These are phyloP conservation scores for Pseudozyma sp. DNA, from an alignment of 1,284 basidiomycete species.

Conservation along the genomic window DNA sequence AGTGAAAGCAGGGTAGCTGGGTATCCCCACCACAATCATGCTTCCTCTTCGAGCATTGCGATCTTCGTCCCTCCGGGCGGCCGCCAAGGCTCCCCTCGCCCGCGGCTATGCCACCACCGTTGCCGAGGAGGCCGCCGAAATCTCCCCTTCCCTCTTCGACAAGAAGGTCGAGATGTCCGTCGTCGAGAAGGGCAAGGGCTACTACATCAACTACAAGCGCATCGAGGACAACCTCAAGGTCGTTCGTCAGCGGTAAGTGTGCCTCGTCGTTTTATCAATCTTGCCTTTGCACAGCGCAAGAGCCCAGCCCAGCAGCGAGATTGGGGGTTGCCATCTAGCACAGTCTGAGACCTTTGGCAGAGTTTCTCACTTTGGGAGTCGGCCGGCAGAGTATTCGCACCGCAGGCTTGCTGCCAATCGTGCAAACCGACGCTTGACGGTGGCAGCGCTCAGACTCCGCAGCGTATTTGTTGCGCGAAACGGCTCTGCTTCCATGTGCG, in stretches of 20 bases:
- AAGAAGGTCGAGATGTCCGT: conserved; percentile 67
- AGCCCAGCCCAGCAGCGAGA: background rate
- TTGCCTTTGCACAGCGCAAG: background rate
- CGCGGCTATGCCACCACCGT: conserved; percentile 66
- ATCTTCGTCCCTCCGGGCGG: conserved; percentile 49
- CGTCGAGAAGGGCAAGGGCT: conserved; percentile 67
- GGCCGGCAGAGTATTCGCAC: too few relatives aligned
- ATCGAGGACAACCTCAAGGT: conserved; percentile 68
- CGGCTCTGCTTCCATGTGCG: too few relatives aligned
- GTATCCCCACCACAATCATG: conserved; percentile 47
- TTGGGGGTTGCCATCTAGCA: too few relatives aligned
- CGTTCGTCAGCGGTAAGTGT: conserved; percentile 63
- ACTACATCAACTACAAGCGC: conserved; percentile 68
- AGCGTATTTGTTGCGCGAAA: too few relatives aligned
- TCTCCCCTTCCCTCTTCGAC: conserved; percentile 60
- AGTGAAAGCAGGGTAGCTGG: conserved; percentile 51
- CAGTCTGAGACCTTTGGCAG: too few relatives aligned
- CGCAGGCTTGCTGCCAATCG: too few relatives aligned
- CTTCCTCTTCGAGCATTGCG: conserved; percentile 56
- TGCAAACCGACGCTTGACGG: too few relatives aligned
- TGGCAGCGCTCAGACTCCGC: too few relatives aligned
- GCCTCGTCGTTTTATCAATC: background rate
- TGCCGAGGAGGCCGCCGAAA: conserved; percentile 63
- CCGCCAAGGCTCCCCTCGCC: conserved; percentile 51
- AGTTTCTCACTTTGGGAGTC: too few relatives aligned